These are phyloP conservation scores for Gentiana dahurica DNA, from an alignment of 257 asterid genomes.

Conservation along the genomic window DNA sequence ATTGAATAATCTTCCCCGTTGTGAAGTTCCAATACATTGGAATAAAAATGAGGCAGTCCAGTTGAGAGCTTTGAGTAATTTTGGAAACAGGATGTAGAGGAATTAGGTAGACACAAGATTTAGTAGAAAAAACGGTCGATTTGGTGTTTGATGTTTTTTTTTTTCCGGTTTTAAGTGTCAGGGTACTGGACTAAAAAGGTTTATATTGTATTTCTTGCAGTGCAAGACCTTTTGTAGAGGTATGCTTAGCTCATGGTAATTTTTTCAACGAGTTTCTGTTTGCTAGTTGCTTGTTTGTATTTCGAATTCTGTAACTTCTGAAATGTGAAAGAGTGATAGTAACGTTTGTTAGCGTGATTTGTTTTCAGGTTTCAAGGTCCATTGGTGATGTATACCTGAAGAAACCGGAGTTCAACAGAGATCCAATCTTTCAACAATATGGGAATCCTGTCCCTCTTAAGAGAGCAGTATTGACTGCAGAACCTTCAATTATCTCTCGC, in stretches of 20 bases:
- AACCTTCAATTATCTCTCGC: slow-evolving; percentile 73
- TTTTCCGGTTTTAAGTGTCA: no score
- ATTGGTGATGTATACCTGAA: slow-evolving; percentile 86
- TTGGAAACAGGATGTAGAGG: no score
- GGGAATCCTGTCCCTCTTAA: slow-evolving; percentile 63
- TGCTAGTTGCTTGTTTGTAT: slow-evolving; percentile 1
- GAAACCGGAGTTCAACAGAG: slow-evolving; percentile 77
- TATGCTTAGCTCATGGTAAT: slow-evolving; percentile 21
- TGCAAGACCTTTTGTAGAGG: slow-evolving; percentile 28
- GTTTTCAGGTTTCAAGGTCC: slow-evolving; percentile 87
- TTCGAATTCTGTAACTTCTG: background rate
- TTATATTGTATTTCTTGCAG: slow-evolving; percentile 28
- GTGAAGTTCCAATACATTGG: no score
- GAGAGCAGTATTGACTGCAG: slow-evolving; percentile 70
- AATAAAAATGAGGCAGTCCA: no score
- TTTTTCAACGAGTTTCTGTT: slow-evolving; percentile 11
- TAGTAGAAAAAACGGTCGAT: no score
- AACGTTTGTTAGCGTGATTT: background rate
- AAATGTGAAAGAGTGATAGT: background rate
- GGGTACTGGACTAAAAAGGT: slow-evolving; percentile 22
- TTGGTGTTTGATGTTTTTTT: no score
- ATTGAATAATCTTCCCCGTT: no score
- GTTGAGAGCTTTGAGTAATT: no score
- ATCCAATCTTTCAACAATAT: slow-evolving; percentile 56
- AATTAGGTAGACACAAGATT: no score